These are phyloP conservation scores for Rauvolfia tetraphylla DNA, from an alignment of 257 asterid genomes.

Conservation along the genomic window DNA sequence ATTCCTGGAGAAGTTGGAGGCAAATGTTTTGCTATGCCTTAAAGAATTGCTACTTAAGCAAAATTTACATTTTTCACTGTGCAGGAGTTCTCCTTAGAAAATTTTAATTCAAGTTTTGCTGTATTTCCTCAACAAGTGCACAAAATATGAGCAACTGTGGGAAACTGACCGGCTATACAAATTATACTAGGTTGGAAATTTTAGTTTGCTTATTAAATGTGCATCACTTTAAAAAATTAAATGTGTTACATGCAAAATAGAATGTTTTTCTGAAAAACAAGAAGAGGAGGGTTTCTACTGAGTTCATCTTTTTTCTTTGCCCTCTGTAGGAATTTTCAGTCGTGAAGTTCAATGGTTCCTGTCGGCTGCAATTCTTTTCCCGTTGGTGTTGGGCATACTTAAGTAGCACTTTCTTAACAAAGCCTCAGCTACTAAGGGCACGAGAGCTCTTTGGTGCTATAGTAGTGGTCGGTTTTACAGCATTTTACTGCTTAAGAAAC, in stretches of 20 bases:
- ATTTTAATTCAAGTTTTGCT: conserved; percentile 57
- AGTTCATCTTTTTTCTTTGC: conserved; percentile 20
- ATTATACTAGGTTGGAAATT: conserved; percentile 47
- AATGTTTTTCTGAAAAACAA: not conserved
- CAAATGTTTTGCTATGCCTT: conserved; percentile 8
- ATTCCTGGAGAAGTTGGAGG: not conserved
- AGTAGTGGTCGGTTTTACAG: conserved; percentile 49
- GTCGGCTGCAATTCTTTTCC: conserved; percentile 47
- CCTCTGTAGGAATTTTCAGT: conserved; percentile 62
- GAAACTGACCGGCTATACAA: conserved; percentile 31
- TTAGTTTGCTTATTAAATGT: conserved; percentile 6
- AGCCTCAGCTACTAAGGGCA: conserved; percentile 24
- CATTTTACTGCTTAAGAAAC: conserved; percentile 33
- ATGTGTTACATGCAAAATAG: not conserved
- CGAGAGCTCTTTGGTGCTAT: conserved; percentile 44
- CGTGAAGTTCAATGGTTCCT: conserved; percentile 52
- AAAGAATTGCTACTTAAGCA: conserved; percentile 20
- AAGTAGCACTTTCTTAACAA: conserved; percentile 23
- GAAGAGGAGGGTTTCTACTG: not conserved
- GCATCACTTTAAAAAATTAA: conserved; percentile 6
- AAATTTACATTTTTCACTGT: conserved; percentile 33
- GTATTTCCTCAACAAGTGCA: conserved; percentile 45
- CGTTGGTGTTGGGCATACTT: conserved; percentile 55
- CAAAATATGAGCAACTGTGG: conserved; percentile 42
- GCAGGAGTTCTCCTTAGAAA: conserved; percentile 87